Percentiles rank a stretch among this genome's conserved stretches.
Evolutionary conservation across 2,329 filamentous ascomycete species (phyloP).

Genomic region (Colletotrichum karsti): DNA sequence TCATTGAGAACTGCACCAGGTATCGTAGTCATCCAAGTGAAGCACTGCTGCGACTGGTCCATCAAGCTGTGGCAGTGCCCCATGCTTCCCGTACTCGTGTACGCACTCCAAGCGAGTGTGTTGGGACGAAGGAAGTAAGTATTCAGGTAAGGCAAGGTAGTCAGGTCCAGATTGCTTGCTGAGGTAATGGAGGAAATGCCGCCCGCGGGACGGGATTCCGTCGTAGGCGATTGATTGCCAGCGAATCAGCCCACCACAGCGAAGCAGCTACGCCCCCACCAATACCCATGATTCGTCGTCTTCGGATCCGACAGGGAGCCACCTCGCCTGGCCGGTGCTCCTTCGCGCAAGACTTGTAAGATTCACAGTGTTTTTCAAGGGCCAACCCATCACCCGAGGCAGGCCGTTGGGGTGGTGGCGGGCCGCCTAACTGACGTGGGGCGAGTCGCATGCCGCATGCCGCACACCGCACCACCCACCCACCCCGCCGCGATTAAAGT

Average conservation of each 20-base stretch:
- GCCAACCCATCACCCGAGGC: constrained; percentile 9
- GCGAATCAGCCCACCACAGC: constrained; percentile 9
- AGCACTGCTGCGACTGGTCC: not conserved
- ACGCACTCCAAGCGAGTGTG: too few relatives aligned
- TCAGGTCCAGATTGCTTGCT: too few relatives aligned
- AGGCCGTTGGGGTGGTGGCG: constrained; percentile 4
- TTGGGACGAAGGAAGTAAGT: too few relatives aligned
- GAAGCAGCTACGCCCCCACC: not conserved
- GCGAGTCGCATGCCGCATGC: not conserved
- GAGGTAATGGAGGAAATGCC: not conserved
- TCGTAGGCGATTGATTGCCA: not conserved
- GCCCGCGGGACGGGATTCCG: not conserved
- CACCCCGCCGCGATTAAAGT: too few relatives aligned
- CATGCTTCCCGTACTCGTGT: constrained; percentile 2
- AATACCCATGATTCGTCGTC: constrained; percentile 17
- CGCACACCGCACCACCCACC: not conserved
- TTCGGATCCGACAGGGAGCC: constrained; percentile 15
- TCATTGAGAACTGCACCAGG: not conserved
- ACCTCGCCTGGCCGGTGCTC: not conserved
- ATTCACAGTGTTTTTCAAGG: too few relatives aligned
- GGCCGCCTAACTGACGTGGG: constrained; percentile 3
- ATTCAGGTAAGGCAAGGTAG: too few relatives aligned
- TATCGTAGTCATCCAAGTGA: not conserved
- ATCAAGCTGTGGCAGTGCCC: not conserved
- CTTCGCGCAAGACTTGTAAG: not conserved